Evolutionary conservation across 805 yeast species (phyloP).

Genomic region (baker's yeast (Saccharomyces cerevisiae)): DNA sequence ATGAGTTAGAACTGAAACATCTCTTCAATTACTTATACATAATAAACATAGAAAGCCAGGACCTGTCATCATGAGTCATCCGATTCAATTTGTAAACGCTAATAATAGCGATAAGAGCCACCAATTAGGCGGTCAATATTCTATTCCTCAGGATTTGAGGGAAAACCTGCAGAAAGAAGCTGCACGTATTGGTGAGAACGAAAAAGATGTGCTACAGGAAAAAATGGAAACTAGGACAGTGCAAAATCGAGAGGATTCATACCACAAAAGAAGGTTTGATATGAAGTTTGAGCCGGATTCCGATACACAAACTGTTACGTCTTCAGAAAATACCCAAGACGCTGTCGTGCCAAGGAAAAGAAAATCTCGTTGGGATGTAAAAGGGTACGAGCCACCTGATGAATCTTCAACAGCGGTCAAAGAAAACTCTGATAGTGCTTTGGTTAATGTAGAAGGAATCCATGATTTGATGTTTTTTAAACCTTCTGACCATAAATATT

Average conservation of each 20-base stretch:
- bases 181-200: conserved; percentile 13
- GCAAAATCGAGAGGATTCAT: conserved; percentile 37
- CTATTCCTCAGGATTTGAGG: conserved; percentile 32
- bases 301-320: conserved; percentile 34
- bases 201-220: conserved; percentile 26
- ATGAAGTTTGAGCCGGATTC: conserved; percentile 23
- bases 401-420: conserved; percentile 26
- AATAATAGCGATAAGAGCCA: conserved; percentile 3
- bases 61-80: background rate
- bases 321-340: conserved; percentile 29
- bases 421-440: conserved; percentile 28
- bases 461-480: conserved; percentile 61
- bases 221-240: conserved; percentile 23
- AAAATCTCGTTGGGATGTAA: conserved; percentile 30
- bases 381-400: conserved; percentile 48
- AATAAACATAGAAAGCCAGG: background rate
- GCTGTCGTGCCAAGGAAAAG: conserved; percentile 15
- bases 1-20: background rate
- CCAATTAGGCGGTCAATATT: conserved; percentile 34
- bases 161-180: conserved; percentile 23
- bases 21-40: background rate
- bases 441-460: conserved; percentile 56
- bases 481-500: conserved; percentile 62
- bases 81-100: background rate
- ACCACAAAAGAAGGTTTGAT: conserved; percentile 37